These are phyloP conservation scores for Tricholoma furcatifolium DNA, from an alignment of 768 basidiomycete species.

Conservation along the genomic window DNA sequence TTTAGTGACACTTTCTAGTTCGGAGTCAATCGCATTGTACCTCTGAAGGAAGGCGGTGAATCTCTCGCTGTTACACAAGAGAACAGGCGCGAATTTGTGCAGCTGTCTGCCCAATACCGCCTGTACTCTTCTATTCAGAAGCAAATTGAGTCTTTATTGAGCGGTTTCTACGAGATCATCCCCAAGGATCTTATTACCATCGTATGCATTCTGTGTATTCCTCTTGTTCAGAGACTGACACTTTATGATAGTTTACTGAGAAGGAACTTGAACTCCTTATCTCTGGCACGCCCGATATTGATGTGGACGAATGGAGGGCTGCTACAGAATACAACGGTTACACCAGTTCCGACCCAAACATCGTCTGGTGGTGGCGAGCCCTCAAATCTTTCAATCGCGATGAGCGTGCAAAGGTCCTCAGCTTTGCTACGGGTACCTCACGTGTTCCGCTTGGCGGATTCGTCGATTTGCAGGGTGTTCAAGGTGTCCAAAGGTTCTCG, in stretches of 20 bases:
- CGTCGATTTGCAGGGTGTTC: constrained; percentile 91
- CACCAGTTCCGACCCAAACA: constrained; percentile 87
- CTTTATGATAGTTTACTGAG: constrained; percentile 74
- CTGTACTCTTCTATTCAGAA: constrained; percentile 93
- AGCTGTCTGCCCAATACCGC: constrained; percentile 91
- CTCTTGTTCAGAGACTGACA: not conserved
- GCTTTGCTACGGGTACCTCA: constrained; percentile 93
- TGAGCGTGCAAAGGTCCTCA: constrained; percentile 93
- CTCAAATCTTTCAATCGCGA: constrained; percentile 97
- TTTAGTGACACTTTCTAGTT: constrained; percentile 51
- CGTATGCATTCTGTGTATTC: constrained; percentile 43
- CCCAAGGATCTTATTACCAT: constrained; percentile 95
- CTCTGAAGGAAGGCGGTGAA: constrained; percentile 85
- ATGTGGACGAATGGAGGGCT: constrained; percentile 96
- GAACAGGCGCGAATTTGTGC: constrained; percentile 95
- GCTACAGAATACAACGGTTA: constrained; percentile 92
- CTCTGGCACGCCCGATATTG: constrained; percentile 97
- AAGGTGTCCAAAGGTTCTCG: constrained; percentile 92
- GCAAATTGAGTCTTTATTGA: constrained; percentile 87
- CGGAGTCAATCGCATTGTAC: constrained; percentile 84
- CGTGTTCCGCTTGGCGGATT: constrained; percentile 95
- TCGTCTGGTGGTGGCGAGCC: constrained; percentile 99
- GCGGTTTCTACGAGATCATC: constrained; percentile 96
- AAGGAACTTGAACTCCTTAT: constrained; percentile 93
- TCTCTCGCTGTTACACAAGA: constrained; percentile 89